Evolutionary conservation across 2,329 filamentous ascomycete genomes (phyloP).

Genomic region (Emmonsia crescens): DNA sequence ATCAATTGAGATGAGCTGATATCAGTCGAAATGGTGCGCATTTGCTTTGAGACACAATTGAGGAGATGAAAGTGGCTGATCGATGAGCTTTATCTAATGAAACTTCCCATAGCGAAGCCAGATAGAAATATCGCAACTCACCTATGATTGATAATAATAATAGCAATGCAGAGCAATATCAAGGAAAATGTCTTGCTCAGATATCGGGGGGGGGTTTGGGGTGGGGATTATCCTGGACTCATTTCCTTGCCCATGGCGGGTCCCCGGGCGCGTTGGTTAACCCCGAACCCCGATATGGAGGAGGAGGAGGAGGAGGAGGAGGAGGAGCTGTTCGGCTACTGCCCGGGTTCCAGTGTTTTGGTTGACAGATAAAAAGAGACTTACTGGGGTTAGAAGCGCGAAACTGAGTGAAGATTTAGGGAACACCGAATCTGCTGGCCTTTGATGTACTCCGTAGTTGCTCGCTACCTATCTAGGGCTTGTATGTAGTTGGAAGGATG

Average conservation of each 20-base stretch:
- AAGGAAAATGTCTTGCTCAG: not conserved
- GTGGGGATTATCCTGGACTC: not conserved
- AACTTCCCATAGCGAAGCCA: not conserved
- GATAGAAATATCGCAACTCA: not conserved
- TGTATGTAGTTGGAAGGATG: too few relatives aligned
- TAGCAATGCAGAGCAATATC: not conserved
- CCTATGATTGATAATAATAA: too few relatives aligned
- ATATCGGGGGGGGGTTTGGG: not conserved
- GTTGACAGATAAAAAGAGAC: not conserved
- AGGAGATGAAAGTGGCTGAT: not conserved
- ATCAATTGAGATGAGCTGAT: not conserved
- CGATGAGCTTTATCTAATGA: not conserved
- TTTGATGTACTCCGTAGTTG: too few relatives aligned
- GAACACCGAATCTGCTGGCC: too few relatives aligned
- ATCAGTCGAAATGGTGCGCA: not conserved
- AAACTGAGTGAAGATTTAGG: not conserved
- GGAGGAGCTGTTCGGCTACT: too few relatives aligned
- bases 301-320: too few relatives aligned
- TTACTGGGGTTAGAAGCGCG: not conserved
- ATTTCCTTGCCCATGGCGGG: not conserved
- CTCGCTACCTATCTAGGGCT: too few relatives aligned
- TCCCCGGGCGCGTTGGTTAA: not conserved
- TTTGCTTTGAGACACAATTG: not conserved
- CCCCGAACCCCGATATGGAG: not conserved
- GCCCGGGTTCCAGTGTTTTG: not conserved